These are phyloP conservation scores for Geotrichum citri-aurantii DNA, from an alignment of 1,139 yeast genomes.

Conservation along the genomic window DNA sequence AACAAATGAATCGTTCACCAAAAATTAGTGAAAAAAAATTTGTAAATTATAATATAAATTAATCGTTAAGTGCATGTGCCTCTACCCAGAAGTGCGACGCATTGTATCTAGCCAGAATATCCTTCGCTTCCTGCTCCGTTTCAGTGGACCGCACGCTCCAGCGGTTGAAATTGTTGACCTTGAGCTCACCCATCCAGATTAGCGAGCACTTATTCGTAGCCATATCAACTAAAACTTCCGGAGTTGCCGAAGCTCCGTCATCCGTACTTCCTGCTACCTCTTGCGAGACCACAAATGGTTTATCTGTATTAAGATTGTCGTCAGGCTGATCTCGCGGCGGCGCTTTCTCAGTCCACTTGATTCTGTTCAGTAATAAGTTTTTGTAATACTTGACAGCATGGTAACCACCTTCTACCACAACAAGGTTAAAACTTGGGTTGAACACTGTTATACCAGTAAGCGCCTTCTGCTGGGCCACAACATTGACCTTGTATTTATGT, in stretches of 20 bases:
- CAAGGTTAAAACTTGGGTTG: constrained; percentile 46
- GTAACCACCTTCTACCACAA: constrained; percentile 69
- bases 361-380: constrained; percentile 54
- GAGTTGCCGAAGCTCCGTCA: constrained; percentile 1
- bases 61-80: constrained; percentile 22
- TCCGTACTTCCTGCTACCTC: constrained; percentile 5
- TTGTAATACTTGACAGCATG: constrained; percentile 57
- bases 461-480: constrained; percentile 68
- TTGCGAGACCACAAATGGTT: not conserved
- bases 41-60: not conserved
- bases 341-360: constrained; percentile 59
- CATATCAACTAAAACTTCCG: constrained; percentile 36
- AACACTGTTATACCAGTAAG: constrained; percentile 55
- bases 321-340: constrained; percentile 28
- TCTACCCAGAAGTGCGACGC: constrained; percentile 55
- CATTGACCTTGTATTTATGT: constrained; percentile 66
- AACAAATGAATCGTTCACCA: too few species aligned
- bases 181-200: constrained; percentile 74
- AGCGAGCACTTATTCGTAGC: constrained; percentile 47
- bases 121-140: constrained; percentile 51
- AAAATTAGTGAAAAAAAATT: not conserved
- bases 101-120: constrained; percentile 46
- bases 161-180: constrained; percentile 48
- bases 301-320: not conserved
- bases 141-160: constrained; percentile 55